Conservation (phyloP, 352 stramenopile species). For the Pythium phragmiticola region DNA sequence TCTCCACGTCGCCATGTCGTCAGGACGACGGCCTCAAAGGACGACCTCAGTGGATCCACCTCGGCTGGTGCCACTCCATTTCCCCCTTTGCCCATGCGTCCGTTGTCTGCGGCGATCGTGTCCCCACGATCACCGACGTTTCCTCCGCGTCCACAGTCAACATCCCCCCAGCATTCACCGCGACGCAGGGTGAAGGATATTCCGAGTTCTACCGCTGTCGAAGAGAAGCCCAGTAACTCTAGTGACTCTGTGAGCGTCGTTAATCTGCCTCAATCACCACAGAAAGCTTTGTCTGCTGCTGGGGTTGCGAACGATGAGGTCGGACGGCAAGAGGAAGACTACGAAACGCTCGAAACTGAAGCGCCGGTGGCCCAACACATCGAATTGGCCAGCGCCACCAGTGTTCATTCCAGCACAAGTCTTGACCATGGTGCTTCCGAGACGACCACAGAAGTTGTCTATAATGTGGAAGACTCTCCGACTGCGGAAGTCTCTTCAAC, state of each 20-base stretch:
- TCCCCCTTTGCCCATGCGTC: slow-evolving; percentile 1
- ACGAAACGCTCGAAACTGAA: neutral
- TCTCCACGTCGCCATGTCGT: slow-evolving; percentile 11
- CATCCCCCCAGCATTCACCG: slow-evolving; percentile 10
- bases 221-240: neutral
- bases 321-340: neutral
- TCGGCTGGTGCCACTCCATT: neutral
- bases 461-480: neutral
- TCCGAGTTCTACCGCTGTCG: neutral
- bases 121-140: slow-evolving; percentile 2
- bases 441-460: neutral
- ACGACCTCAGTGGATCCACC: neutral
- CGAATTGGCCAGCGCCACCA: neutral
- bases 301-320: neutral
- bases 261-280: neutral
- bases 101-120: neutral
- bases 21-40: neutral
- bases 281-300: neutral
- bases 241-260: neutral
- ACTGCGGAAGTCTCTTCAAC: neutral
- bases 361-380: neutral
- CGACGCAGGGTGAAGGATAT: slow-evolving; percentile 13
- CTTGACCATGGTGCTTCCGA: neutral
- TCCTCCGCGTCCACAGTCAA: neutral
- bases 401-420: neutral